Conservation (phyloP, 768 basidiomycete species). For the Suillus decipiens region DNA sequence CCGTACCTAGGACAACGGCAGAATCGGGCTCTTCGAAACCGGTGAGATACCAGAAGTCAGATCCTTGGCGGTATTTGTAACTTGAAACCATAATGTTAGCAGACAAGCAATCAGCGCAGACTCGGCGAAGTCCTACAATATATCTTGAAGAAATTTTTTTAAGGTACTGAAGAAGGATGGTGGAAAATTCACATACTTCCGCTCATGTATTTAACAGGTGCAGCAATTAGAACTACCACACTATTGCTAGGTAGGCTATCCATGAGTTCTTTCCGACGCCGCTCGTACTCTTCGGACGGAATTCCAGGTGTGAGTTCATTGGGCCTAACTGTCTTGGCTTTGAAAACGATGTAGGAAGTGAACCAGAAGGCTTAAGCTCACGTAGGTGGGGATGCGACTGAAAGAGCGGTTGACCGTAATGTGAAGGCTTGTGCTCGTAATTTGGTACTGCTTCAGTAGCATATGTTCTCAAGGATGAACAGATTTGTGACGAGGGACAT, state of each 20-base stretch:
- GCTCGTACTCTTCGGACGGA: slow-evolving; percentile 73
- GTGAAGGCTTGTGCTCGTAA: slow-evolving; percentile 60
- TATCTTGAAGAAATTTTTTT: slow-evolving; percentile 46
- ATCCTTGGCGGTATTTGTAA: slow-evolving; percentile 93
- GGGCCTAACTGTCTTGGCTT: slow-evolving; percentile 43
- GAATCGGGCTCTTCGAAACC: slow-evolving; percentile 95
- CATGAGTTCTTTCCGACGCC: slow-evolving; percentile 69
- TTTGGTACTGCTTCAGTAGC: slow-evolving; percentile 35
- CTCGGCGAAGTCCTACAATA: slow-evolving; percentile 63
- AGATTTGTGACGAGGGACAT: slow-evolving; percentile 1
- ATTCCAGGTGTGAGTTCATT: slow-evolving; percentile 87
- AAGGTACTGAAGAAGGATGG: slow-evolving; percentile 12
- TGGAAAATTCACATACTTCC: slow-evolving; percentile 53
- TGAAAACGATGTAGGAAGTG: slow-evolving; percentile 12
- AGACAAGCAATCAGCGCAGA: slow-evolving; percentile 7
- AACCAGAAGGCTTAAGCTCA: slow-evolving; percentile 31
- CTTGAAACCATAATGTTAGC: slow-evolving; percentile 42
- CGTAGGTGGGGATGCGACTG: slow-evolving; percentile 83
- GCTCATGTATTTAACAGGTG: slow-evolving; percentile 84
- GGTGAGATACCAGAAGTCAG: slow-evolving; percentile 94
- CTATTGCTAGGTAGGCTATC: slow-evolving; percentile 69
- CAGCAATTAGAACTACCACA: slow-evolving; percentile 75
- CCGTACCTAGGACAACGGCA: slow-evolving; percentile 77
- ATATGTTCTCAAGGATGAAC: slow-evolving; percentile 24
- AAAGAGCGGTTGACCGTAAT: slow-evolving; percentile 77